Evolutionary conservation across 192 early-diverging fungal species (phyloP).

Genomic region (Backusella parvicylindrica): DNA sequence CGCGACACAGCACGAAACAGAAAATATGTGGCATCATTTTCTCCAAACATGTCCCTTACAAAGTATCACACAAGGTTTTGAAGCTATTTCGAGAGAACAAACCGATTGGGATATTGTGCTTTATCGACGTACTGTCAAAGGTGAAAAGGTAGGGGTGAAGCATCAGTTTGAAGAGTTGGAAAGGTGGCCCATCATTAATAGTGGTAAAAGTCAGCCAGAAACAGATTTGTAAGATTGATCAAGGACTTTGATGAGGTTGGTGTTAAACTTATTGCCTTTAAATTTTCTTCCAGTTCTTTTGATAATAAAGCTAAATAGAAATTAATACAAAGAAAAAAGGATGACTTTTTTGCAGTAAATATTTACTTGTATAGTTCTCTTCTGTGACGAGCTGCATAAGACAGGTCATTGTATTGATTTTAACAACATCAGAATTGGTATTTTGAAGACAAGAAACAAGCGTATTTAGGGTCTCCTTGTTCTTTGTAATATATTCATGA

Average conservation of each 20-base stretch:
- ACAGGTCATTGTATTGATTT: conserved; percentile 7
- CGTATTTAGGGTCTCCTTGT: not conserved
- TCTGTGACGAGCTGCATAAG: conserved; percentile 1
- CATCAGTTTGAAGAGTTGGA: conserved; percentile 11
- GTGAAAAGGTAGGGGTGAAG: not conserved
- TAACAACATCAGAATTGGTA: not conserved
- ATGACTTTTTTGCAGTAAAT: not conserved
- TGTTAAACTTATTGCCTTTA: not conserved
- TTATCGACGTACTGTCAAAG: conserved; percentile 1
- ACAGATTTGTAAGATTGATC: not conserved
- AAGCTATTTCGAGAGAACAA: not conserved
- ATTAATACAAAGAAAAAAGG: not conserved
- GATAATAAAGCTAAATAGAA: not conserved
- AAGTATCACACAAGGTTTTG: not conserved
- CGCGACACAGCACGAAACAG: not conserved
- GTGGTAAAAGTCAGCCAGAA: not conserved
- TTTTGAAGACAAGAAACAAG: conserved; percentile 2
- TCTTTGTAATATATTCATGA: conserved; percentile 2
- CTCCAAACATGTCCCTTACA: not conserved
- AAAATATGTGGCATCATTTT: not conserved
- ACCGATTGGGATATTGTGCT: conserved; percentile 12
- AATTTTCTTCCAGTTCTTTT: not conserved
- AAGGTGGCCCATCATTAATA: not conserved
- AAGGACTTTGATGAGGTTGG: not conserved
- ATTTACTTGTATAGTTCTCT: not conserved